Conservation (phyloP, 2,329 filamentous ascomycete species). For the Chaetomium globosum region DNA sequence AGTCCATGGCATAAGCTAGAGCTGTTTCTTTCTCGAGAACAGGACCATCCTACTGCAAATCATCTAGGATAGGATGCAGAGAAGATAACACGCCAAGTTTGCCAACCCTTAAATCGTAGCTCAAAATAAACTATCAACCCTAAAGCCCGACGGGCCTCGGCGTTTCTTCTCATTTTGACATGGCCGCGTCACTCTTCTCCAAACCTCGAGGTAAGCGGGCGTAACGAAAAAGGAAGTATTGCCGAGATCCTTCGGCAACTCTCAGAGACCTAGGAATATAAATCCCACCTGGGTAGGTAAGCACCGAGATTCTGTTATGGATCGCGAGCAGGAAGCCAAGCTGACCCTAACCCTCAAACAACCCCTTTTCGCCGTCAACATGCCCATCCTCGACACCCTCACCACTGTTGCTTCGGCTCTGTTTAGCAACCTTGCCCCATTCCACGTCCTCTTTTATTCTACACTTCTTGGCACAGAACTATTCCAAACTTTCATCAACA, state of each 20-base stretch:
- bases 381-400: neutral
- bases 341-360: neutral
- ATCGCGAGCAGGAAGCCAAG: neutral
- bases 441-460: slow-evolving; percentile 47
- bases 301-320: neutral
- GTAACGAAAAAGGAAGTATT: neutral
- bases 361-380: neutral
- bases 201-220: neutral
- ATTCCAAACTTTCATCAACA: slow-evolving; percentile 28
- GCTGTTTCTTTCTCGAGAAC: too few relatives aligned
- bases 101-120: neutral
- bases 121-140: neutral
- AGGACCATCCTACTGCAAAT: neutral
- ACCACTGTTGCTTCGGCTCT: neutral
- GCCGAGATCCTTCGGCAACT: neutral
- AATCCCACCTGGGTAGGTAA: neutral
- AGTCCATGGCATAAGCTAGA: too few relatives aligned
- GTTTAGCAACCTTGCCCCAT: slow-evolving; percentile 37
- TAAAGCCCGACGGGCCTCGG: neutral
- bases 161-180: neutral
- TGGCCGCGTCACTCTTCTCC: neutral
- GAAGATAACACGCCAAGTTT: neutral
- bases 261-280: neutral
- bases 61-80: neutral
- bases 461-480: slow-evolving; percentile 42